Evolutionary conservation across 768 basidiomycete species (phyloP).

Genomic region (Suillus americanus): DNA sequence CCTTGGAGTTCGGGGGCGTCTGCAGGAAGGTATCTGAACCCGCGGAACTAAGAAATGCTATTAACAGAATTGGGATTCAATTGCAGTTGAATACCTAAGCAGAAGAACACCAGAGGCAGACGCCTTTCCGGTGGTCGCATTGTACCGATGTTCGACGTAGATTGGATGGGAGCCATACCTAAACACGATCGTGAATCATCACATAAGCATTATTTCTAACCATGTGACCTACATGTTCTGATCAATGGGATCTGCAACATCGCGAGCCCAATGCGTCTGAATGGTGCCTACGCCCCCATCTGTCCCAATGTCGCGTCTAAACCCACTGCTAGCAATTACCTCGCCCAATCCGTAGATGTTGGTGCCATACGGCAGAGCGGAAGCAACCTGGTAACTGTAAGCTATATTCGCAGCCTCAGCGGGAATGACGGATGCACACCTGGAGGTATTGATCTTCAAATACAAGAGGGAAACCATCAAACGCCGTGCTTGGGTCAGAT

Average conservation of each 20-base stretch:
- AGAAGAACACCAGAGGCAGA: conserved; percentile 77
- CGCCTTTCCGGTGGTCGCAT: conserved; percentile 47
- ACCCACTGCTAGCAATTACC: conserved; percentile 65
- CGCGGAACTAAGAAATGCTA: conserved; percentile 44
- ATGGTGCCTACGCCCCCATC: conserved; percentile 52
- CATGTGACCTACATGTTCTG: conserved; percentile 54
- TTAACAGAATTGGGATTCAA: conserved; percentile 2
- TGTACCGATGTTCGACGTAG: conserved; percentile 73
- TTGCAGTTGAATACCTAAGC: conserved; percentile 45
- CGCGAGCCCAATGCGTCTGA: conserved; percentile 69
- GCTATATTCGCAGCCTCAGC: neutral
- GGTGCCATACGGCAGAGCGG: conserved; percentile 60
- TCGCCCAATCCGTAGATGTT: conserved; percentile 84
- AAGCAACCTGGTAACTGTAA: conserved; percentile 47
- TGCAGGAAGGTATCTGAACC: conserved; percentile 71
- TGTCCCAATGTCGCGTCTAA: conserved; percentile 57
- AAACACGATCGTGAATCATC: conserved; percentile 3
- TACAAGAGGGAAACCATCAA: conserved; percentile 67
- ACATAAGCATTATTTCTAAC: neutral
- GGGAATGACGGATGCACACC: conserved; percentile 29
- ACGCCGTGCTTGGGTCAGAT: conserved; percentile 50
- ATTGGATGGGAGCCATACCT: conserved; percentile 76
- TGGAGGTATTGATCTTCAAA: conserved; percentile 84
- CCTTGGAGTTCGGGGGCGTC: conserved; percentile 52
- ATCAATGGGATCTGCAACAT: conserved; percentile 61